Conservation (phyloP, 1,284 basidiomycete genomes). For the Singerocomus inundabilis region DNA sequence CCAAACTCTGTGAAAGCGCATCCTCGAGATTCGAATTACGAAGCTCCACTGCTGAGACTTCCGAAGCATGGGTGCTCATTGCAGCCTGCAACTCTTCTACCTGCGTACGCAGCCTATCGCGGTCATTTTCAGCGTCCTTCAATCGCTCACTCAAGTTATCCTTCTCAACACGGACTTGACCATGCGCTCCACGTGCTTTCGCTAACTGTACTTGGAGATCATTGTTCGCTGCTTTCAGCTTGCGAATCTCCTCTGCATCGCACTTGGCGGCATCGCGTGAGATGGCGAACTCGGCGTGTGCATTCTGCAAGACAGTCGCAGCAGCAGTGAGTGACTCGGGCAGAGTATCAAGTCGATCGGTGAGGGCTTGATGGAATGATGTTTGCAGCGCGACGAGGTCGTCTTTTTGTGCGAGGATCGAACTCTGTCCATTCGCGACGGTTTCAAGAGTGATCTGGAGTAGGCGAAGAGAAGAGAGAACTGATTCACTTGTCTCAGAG, state of each 20-base stretch:
- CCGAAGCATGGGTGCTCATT: constrained; percentile 44
- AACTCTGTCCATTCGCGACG: constrained; percentile 43
- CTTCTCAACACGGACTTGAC: constrained; percentile 79
- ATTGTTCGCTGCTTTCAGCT: constrained; percentile 47
- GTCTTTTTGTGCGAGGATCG: constrained; percentile 45
- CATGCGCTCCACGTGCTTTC: constrained; percentile 72
- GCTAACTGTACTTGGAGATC: constrained; percentile 69
- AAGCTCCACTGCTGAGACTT: constrained; percentile 48
- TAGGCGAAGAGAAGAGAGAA: constrained; percentile 31
- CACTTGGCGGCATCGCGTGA: constrained; percentile 54
- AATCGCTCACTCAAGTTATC: constrained; percentile 65
- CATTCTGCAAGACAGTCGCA: constrained; percentile 53
- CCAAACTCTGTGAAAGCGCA: constrained; percentile 65
- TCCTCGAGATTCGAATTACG: constrained; percentile 65
- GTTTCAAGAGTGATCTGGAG: constrained; percentile 48
- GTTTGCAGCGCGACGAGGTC: constrained; percentile 40
- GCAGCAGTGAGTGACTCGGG: constrained; percentile 59
- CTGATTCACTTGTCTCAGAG: constrained; percentile 29
- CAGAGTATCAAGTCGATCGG: constrained; percentile 53
- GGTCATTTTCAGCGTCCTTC: constrained; percentile 56
- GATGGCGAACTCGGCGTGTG: constrained; percentile 58
- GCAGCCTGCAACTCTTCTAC: constrained; percentile 52
- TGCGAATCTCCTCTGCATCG: constrained; percentile 68
- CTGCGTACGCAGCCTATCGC: constrained; percentile 54
- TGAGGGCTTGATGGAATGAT: constrained; percentile 48